Percentiles rank a stretch among this genome's conserved stretches.
These are phyloP conservation scores for Mesembryanthemum crystallinum DNA, from an alignment of 148 eudicot genomes.

Conservation along the genomic window DNA sequence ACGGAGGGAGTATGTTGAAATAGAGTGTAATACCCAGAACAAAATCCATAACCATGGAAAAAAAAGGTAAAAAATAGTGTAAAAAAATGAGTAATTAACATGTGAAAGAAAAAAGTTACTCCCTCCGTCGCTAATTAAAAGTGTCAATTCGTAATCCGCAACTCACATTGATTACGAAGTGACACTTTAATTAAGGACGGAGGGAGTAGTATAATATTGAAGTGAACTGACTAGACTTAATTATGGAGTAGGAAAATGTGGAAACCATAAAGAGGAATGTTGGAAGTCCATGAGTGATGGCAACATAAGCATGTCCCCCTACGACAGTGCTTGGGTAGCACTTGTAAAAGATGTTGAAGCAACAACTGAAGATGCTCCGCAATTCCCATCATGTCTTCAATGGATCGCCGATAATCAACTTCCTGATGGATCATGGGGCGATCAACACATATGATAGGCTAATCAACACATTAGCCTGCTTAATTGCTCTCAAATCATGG, in stretches of 20 bases:
- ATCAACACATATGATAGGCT: constrained; percentile 48
- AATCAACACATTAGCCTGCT: constrained; percentile 65
- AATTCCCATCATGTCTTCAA: constrained; percentile 59
- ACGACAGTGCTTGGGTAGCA: constrained; percentile 80
- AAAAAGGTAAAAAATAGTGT: too few relatives aligned
- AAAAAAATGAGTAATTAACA: too few relatives aligned
- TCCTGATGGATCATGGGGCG: constrained; percentile 85
- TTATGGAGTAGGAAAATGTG: constrained; percentile 25
- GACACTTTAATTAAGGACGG: too few relatives aligned
- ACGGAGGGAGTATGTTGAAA: too few relatives aligned
- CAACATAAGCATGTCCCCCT: constrained; percentile 42
- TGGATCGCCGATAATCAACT: constrained; percentile 80
- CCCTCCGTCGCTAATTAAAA: too few relatives aligned
- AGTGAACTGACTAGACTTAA: too few relatives aligned
- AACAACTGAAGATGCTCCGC: constrained; percentile 42
- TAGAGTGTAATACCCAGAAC: too few relatives aligned
- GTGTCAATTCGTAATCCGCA: too few relatives aligned
- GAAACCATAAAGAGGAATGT: constrained; percentile 26
- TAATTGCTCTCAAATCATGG: constrained; percentile 79
- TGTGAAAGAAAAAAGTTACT: too few relatives aligned
- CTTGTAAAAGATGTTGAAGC: constrained; percentile 43
- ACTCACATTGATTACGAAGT: too few relatives aligned
- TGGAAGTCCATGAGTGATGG: constrained; percentile 45
- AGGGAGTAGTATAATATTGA: too few relatives aligned
- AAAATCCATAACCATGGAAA: too few relatives aligned